Evolutionary conservation across 2,329 filamentous ascomycete species (phyloP), one percentile per base, ranked within the genome.

Genomic region (Epichloe coenophiala): DNA sequence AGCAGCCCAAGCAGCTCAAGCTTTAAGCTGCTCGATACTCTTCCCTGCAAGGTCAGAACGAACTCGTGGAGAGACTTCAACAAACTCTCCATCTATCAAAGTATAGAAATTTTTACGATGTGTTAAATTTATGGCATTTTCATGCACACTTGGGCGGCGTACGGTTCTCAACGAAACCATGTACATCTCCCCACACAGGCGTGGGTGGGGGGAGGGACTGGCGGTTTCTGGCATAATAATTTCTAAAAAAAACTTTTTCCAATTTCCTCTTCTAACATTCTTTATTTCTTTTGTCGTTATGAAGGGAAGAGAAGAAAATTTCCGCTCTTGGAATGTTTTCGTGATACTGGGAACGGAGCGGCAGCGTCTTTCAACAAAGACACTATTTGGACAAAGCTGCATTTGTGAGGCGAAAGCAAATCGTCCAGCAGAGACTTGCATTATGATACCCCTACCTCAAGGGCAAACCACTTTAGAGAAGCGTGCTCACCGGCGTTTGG

Each of bases 1-100:
- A 98, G 83, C 81, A 97, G 82, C 91, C 93, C 66, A 96, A 95
- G 87, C 64, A 77, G 61, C 87, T 98, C 66, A 90, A 86, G 74
- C 85, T 88, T 73, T 97, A 95, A 81, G 69, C 63, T 55, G 47
- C 52, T 2, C 13, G 21, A 5, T 5, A 31, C 37, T 36, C 13
- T 33, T 23, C 19, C 41, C 51, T 45, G 42, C 37, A 11, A 11
- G 39, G 11, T 47, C 21, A 33, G 50, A 41, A 9, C 33, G 50
- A 36, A 36, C 46, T 49, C 53, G 61, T 53, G 61, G 58, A 63
- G 64, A 66, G 64, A 59, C 67, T 70, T 70, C 68, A 70, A 70
- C 68, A 69, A 55, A 58, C 60, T 64, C 61, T 65, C 59, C 60
- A 57, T 59, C 58, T 56, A 59, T 45, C 47, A 55, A 59, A 57